Evolutionary conservation across 1,139 yeast genomes (phyloP), one percentile per base, ranked within the genome.

Genomic region (Scheffersomyces parashehatae): DNA sequence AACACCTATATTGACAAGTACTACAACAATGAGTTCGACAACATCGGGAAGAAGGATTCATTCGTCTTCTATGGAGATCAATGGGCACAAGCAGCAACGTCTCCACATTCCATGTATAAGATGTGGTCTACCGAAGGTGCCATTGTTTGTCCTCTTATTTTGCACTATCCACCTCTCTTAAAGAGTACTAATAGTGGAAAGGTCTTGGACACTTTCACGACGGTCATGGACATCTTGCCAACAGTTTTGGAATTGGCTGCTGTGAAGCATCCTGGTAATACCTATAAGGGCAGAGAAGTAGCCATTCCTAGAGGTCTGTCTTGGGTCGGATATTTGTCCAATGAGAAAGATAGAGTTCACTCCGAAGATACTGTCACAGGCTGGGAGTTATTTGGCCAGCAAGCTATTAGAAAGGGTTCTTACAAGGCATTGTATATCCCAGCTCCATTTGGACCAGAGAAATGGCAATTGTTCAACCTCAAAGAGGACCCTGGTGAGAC

Each of bases 51-150:
- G 31, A 50, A 52, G 37, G 63, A 79, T 49, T 76, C 82, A 2
- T 79, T 77, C 53, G 73, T 69, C 7, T 75, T 73, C 68, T 80
- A 79, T 49, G 75, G 79, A 1, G 82, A 80, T 45, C 75, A 79
- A 53, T 79, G 84, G 84, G 84, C 84, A 0, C 83, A 79, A 50
- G 84, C 83, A n/a, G 81, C 83, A 5, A 79, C 83, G 13, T 81
- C 83, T 2, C 83, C 83, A 4, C 65, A 73, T 34, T 64, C 70
- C 42, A 74, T 76, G 75, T 77, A 69, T 56, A 79, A 79, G 52
- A 65, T 65, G 64, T 77, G 79, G 75, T 67, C 81, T 0, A 72
- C 62, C 53, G 83, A 79, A 56, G 84, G 84, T 32, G 84, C 82
- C 8, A 78, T 79, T 32, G 68, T 78, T 29, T 75, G 81, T 54